A percentile compares a stretch with the other conserved stretches of the same genome.
Evolutionary conservation across 169 alveolate genomes (phyloP).

Genomic region (Perkinsus olseni): DNA sequence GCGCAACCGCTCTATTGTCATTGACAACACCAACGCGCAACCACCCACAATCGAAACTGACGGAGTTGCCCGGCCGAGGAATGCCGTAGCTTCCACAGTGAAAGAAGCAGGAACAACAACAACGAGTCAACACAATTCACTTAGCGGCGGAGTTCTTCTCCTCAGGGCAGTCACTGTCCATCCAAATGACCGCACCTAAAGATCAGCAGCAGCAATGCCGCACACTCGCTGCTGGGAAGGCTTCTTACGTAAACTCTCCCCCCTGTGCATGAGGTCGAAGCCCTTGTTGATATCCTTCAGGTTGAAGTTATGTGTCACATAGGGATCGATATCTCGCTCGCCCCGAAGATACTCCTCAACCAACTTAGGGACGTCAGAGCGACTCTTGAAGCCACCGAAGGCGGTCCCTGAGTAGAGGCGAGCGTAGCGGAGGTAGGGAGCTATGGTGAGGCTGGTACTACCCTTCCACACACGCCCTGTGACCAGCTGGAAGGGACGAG

Average conservation of each 20-base stretch:
- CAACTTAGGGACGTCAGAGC: conserved; percentile 62
- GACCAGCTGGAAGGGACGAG: conserved; percentile 70
- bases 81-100: no score
- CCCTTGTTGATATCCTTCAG: conserved; percentile 55
- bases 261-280: conserved; percentile 50
- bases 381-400: conserved; percentile 69
- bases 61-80: no score
- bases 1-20: no score
- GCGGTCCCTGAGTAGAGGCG: conserved; percentile 31
- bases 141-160: neutral
- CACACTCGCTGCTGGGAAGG: neutral
- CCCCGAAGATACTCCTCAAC: conserved; percentile 53
- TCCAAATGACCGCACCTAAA: neutral
- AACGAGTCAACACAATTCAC: no score
- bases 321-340: conserved; percentile 49
- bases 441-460: no score
- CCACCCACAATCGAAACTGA: neutral
- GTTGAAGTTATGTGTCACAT: conserved; percentile 50
- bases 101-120: neutral
- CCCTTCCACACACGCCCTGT: conserved; percentile 76
- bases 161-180: neutral
- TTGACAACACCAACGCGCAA: neutral
- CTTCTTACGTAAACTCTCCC: conserved; percentile 49
- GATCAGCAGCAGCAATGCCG: neutral
- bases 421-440: neutral